Conservation (phyloP, 805 yeast genomes). For the Yamadazyma sp. region DNA sequence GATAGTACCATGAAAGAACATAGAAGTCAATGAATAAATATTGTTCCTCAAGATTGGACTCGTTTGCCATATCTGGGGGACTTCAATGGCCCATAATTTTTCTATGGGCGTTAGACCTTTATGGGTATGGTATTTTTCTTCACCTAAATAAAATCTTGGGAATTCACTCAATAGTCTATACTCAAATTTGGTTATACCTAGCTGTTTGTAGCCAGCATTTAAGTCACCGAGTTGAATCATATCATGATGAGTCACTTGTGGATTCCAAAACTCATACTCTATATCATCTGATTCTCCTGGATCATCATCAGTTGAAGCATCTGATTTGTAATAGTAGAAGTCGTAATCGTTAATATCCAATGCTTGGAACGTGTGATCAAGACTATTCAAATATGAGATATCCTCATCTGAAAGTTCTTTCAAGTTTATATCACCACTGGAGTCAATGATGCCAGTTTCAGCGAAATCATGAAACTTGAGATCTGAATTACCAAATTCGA, state of each 20-base stretch:
- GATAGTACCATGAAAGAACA: neutral
- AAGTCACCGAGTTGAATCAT: neutral
- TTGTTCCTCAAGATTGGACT: constrained; percentile 1
- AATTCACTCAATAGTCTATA: constrained; percentile 5
- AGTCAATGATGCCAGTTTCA: too few species aligned
- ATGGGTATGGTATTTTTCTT: neutral
- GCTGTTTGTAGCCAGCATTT: neutral
- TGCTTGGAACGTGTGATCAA: too few species aligned
- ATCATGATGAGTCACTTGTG: neutral
- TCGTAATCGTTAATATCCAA: too few species aligned
- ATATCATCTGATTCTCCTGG: neutral
- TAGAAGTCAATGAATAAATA: constrained; percentile 2
- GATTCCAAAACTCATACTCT: neutral
- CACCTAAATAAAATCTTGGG: constrained; percentile 1
- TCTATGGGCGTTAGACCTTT: constrained; percentile 4
- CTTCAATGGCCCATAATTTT: constrained; percentile 1
- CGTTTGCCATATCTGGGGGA: constrained; percentile 4
- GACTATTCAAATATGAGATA: too few species aligned
- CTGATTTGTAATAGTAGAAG: too few species aligned
- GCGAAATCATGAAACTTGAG: too few species aligned
- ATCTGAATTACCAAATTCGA: too few species aligned
- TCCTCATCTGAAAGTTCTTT: too few species aligned
- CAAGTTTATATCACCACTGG: too few species aligned
- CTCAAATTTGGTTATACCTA: constrained; percentile 6
- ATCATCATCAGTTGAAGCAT: neutral